Evolutionary conservation across 495 filamentous ascomycete genomes (phyloP), one percentile per base, ranked within the genome.

Genomic region (Trichoderma erinaceum): DNA sequence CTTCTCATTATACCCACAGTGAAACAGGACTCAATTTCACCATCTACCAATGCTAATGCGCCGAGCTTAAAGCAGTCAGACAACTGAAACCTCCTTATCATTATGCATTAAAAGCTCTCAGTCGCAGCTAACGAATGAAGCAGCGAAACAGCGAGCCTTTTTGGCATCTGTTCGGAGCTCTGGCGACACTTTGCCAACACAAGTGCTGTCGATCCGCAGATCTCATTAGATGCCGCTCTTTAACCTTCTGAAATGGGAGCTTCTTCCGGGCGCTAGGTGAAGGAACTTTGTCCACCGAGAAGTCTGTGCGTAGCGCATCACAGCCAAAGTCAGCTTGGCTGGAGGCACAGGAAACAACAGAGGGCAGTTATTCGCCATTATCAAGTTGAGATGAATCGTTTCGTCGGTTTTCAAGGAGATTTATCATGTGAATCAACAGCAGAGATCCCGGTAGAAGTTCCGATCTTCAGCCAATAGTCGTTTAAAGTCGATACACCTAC

Each of bases 211-310:
- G 56, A 61, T 61, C 56, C 27, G 56, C 56, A 61, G 56, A 61
- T 61, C 56, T 61, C 7, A 0, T 61, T 27, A 61, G 23, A 61
- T 48, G 56, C 29, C n/a, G 23, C 56, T 25, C 7, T 29, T 29
- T 18, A 61, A 61, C 56, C 56, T 61, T 61, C 56, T 61, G 56
- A 32, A 61, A 61, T 32, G 56, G 56, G 56, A 61, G 56, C 56
- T 61, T 29, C 56, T 61, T 61, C 56, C 56, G 25, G 56, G 56
- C 25, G 27, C 56, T 61, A 61, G 27, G 56, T 18, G 12, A 61
- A 29, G 29, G 56, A 21, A 15, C n/a, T 61, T 29, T 61, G 27
- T 13, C 25, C 56, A 61, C 25, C n/a, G 13, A 32, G 16, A 61
- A 29, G 56, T 12, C 56, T 12, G 16, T 61, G 25, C 56, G 56